Evolutionary conservation across 257 asterid species (phyloP).

Genomic region (Jacaranda mimosifolia): DNA sequence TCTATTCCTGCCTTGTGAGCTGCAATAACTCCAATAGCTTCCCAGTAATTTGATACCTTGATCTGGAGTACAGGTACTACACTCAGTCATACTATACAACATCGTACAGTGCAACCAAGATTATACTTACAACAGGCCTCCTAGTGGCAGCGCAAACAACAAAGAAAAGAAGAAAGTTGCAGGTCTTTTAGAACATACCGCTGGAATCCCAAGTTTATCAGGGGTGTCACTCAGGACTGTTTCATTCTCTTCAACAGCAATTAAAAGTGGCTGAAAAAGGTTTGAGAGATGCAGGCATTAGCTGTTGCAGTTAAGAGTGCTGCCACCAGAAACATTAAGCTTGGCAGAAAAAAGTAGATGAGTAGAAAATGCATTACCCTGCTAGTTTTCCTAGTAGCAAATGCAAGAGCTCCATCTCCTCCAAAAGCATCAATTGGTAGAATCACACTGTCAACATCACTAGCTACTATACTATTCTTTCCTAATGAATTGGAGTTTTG

Average conservation of each 20-base stretch:
- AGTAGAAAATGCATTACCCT: conserved; percentile 51
- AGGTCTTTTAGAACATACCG: conserved; percentile 53
- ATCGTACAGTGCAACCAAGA: neutral
- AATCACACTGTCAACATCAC: conserved; percentile 90
- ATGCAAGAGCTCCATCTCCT: conserved; percentile 90
- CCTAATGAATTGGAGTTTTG: conserved; percentile 41
- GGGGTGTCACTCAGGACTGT: conserved; percentile 85
- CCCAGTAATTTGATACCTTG: conserved; percentile 89
- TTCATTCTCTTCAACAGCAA: conserved; percentile 88
- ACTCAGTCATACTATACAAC: neutral
- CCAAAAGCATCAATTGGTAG: conserved; percentile 87
- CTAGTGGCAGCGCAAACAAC: neutral
- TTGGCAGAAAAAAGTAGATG: neutral
- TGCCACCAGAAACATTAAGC: neutral
- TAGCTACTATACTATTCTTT: conserved; percentile 56
- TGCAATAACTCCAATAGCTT: conserved; percentile 88
- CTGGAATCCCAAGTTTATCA: conserved; percentile 72
- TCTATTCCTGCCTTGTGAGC: conserved; percentile 94
- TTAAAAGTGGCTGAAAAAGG: conserved; percentile 71
- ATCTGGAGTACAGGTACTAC: conserved; percentile 52
- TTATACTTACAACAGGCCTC: neutral
- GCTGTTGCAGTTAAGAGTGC: neutral
- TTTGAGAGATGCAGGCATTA: neutral
- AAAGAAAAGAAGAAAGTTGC: neutral
- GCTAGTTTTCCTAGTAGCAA: conserved; percentile 51